phyloP scores from a whole-genome alignment of 257 asterid species.

The Schizonepeta tenuifolia region DNA sequence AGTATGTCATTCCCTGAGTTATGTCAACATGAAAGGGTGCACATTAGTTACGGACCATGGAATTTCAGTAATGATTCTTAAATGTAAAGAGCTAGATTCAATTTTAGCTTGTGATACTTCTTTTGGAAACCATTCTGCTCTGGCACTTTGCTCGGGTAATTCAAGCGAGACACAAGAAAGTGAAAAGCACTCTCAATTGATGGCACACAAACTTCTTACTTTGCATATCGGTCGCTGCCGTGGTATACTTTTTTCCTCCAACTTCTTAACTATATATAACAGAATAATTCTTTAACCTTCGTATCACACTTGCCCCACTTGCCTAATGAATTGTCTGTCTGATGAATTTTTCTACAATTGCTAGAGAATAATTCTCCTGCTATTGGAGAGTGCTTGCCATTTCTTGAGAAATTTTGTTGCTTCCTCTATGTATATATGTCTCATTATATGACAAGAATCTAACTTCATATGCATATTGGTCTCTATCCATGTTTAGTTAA shows the following conservation, averaged over 20 bases:
- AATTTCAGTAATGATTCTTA: constrained; percentile 61
- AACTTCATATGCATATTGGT: constrained; percentile 11
- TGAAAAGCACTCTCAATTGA: constrained; percentile 35
- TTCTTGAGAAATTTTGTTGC: constrained; percentile 11
- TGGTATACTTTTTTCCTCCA: constrained; percentile 46
- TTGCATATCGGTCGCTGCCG: constrained; percentile 82
- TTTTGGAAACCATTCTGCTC: constrained; percentile 65
- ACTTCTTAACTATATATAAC: constrained; percentile 22
- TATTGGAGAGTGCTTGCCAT: constrained; percentile 12
- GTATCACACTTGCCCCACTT: neutral
- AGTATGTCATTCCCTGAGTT: constrained; percentile 58
- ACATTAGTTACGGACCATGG: constrained; percentile 73
- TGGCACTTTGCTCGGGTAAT: constrained; percentile 61
- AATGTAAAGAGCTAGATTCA: constrained; percentile 61
- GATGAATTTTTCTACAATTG: neutral
- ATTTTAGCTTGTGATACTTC: constrained; percentile 74
- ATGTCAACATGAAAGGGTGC: constrained; percentile 76
- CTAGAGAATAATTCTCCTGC: constrained; percentile 4
- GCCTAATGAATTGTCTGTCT: neutral
- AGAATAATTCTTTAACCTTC: neutral
- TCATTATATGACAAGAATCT: constrained; percentile 9
- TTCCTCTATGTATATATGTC: constrained; percentile 5
- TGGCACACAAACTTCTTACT: constrained; percentile 53
- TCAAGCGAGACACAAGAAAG: constrained; percentile 36
- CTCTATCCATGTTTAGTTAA: neutral